phyloP scores from a whole-genome alignment of 169 alveolate genomes.

The Plasmodium gaboni region DNA sequence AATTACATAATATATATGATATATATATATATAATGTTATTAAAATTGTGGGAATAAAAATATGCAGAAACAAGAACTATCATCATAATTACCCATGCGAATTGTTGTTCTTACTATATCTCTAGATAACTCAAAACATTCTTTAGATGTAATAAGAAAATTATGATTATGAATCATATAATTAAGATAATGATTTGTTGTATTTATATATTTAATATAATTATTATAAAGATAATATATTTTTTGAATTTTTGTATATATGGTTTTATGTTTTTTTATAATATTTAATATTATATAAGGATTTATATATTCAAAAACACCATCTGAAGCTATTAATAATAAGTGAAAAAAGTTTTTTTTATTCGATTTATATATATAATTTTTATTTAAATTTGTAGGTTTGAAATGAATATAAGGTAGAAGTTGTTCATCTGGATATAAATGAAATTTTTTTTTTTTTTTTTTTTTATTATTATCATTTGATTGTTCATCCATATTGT shows the following conservation, averaged over 20 bases:
- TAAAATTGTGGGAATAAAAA: conserved; percentile 38
- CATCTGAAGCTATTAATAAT: conserved; percentile 69
- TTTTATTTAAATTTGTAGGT: conserved; percentile 24
- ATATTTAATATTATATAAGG: conserved; percentile 39
- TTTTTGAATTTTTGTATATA: conserved; percentile 52
- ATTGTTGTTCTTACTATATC: conserved; percentile 39
- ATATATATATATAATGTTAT: neutral
- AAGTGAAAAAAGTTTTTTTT: conserved; percentile 58
- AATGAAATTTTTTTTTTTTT: conserved; percentile 4
- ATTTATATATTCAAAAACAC: conserved; percentile 54
- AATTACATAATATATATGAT: neutral
- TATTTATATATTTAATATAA: neutral
- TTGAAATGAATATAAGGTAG: conserved; percentile 44
- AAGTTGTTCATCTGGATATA: conserved; percentile 18
- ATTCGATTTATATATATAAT: conserved; percentile 24
- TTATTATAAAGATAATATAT: conserved; percentile 29
- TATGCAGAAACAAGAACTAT: conserved; percentile 64
- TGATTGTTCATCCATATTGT: neutral
- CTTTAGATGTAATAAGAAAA: conserved; percentile 40
- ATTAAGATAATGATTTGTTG: neutral
- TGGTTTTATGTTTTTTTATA: conserved; percentile 49
- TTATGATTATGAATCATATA: conserved; percentile 2
- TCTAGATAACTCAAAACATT: conserved; percentile 48
- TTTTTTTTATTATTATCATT: neutral
- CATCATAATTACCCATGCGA: conserved; percentile 57